These are phyloP conservation scores for Geotrichum restrictum DNA, from an alignment of 1,139 yeast species.

Conservation along the genomic window DNA sequence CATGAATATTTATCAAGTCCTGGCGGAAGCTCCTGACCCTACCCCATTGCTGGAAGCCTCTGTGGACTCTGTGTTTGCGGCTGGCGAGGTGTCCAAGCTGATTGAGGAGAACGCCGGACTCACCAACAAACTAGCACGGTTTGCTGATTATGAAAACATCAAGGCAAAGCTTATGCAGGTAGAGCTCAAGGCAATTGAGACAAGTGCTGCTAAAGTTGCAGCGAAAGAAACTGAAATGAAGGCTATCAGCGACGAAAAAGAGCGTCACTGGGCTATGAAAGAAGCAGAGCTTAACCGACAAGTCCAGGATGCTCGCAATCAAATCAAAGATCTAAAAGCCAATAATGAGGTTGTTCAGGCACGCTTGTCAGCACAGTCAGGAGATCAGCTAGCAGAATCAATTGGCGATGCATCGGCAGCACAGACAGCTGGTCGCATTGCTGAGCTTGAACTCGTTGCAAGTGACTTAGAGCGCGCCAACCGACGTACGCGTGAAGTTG, in stretches of 20 bases:
- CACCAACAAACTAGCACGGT: constrained; percentile 57
- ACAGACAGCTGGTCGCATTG: constrained; percentile 34
- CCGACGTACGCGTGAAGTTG: constrained; percentile 64
- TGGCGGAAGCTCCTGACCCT: constrained; percentile 94
- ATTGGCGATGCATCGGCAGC: constrained; percentile 25
- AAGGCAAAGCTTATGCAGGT: constrained; percentile 56
- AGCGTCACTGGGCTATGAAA: constrained; percentile 42
- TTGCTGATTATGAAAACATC: constrained; percentile 75
- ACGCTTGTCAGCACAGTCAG: constrained; percentile 30
- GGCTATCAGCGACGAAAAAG: constrained; percentile 44
- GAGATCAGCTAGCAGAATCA: constrained; percentile 25
- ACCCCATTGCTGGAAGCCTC: constrained; percentile 72
- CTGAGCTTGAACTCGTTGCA: constrained; percentile 61
- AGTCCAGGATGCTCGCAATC: constrained; percentile 34
- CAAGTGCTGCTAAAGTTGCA: constrained; percentile 33
- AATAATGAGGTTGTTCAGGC: constrained; percentile 29
- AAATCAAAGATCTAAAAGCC: constrained; percentile 36
- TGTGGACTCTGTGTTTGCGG: constrained; percentile 59
- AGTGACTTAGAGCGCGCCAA: constrained; percentile 75
- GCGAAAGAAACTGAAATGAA: constrained; percentile 41
- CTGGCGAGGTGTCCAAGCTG: constrained; percentile 52
- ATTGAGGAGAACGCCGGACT: constrained; percentile 53
- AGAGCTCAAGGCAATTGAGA: constrained; percentile 43
- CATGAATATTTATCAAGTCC: constrained; percentile 65
- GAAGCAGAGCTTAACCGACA: constrained; percentile 51